Conservation (phyloP, 2,329 filamentous ascomycete species). For the Arthrobotrys entomopaga region DNA sequence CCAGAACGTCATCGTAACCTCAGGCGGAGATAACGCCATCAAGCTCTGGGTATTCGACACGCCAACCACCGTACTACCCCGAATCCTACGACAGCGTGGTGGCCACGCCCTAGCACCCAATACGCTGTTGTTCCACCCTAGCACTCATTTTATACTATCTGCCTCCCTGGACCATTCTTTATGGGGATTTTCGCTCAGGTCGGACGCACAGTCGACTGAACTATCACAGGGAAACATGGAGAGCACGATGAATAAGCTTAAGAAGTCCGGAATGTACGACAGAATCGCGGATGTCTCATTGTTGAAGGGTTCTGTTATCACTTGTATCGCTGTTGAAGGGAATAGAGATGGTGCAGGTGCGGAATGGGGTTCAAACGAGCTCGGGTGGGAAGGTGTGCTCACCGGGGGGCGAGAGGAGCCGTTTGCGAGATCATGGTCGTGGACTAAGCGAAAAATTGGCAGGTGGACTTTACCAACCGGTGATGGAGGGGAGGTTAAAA, state of each 20-base stretch:
- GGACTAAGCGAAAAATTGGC: constrained; percentile 89
- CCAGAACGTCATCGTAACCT: constrained; percentile 88
- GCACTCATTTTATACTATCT: constrained; percentile 75
- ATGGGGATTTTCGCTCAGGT: constrained; percentile 95
- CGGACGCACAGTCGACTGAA: constrained; percentile 92
- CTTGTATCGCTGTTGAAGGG: constrained; percentile 86
- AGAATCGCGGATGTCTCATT: constrained; percentile 67
- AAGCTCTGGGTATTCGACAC: constrained; percentile 75
- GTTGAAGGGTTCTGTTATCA: constrained; percentile 90
- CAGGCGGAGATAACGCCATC: constrained; percentile 89
- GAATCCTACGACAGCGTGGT: constrained; percentile 83
- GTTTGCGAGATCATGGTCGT: constrained; percentile 86
- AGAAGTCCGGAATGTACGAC: constrained; percentile 77
- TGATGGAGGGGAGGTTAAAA: constrained; percentile 83
- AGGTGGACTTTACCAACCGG: constrained; percentile 91
- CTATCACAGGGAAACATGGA: constrained; percentile 77
- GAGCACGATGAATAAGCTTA: constrained; percentile 74
- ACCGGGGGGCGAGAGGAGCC: constrained; percentile 89
- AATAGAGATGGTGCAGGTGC: constrained; percentile 87
- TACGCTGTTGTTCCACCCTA: constrained; percentile 83
- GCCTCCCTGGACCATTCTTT: constrained; percentile 88
- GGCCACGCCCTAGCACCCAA: constrained; percentile 90
- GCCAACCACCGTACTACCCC: constrained; percentile 85
- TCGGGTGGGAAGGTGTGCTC: constrained; percentile 96
- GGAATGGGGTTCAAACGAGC: constrained; percentile 68